These are phyloP conservation scores for Davidsoniella neocaledoniae DNA, from an alignment of 2,329 filamentous ascomycete genomes.

Conservation along the genomic window DNA sequence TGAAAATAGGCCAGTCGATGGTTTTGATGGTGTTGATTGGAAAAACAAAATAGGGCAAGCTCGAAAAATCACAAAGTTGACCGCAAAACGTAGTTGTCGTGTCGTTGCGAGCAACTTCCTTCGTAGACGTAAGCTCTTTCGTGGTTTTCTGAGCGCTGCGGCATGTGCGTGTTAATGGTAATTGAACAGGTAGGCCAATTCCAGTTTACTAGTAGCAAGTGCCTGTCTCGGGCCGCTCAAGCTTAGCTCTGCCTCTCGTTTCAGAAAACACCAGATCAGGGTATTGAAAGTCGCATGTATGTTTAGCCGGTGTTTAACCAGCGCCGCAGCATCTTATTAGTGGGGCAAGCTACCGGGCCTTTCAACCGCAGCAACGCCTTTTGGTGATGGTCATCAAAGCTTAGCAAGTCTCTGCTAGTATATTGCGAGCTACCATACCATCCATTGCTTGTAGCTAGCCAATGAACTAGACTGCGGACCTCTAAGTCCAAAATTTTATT, in stretches of 20 bases:
- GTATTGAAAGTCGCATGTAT: neutral
- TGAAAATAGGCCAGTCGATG: too few relatives aligned
- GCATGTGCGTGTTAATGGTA: neutral
- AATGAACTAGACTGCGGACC: too few relatives aligned
- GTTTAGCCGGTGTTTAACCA: neutral
- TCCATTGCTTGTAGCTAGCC: too few relatives aligned
- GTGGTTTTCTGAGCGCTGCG: neutral
- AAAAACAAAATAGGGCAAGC: neutral
- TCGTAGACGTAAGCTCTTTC: slow-evolving; percentile 6
- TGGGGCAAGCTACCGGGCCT: too few relatives aligned
- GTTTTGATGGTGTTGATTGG: neutral
- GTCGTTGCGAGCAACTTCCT: neutral
- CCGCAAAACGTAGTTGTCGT: neutral
- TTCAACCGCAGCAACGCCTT: too few relatives aligned
- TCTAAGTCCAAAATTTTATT: too few relatives aligned
- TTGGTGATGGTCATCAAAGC: too few relatives aligned
- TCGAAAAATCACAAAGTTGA: neutral
- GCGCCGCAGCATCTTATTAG: too few relatives aligned
- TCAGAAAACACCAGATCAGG: neutral
- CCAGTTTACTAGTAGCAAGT: neutral
- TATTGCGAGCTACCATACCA: too few relatives aligned
- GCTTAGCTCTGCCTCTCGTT: neutral
- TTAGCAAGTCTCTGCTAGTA: too few relatives aligned
- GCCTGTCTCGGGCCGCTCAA: neutral
- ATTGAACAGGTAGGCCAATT: slow-evolving; percentile 5